Evolutionary conservation across 192 early-diverging fungal species (phyloP).

Genomic region (Linderina pennispora): DNA sequence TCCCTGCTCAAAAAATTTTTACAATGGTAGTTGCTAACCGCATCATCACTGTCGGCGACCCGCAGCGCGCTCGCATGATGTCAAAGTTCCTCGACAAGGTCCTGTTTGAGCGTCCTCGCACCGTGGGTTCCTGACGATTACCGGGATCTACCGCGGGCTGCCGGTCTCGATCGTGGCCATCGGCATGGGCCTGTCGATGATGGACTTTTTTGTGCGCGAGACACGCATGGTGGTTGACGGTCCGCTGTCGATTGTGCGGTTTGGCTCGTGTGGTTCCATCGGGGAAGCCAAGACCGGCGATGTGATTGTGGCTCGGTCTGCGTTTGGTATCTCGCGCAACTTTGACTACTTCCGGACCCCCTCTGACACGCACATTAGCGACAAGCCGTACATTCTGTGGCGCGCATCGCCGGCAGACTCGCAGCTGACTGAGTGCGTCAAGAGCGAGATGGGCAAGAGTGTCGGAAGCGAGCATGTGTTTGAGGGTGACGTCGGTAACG

Average conservation of each 20-base stretch:
- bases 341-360: conserved; percentile 61
- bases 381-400: conserved; percentile 63
- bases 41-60: conserved; percentile 85
- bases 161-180: conserved; percentile 85
- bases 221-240: conserved; percentile 71
- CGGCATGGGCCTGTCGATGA: conserved; percentile 77
- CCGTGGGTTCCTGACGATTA: conserved; percentile 82
- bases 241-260: conserved; percentile 67
- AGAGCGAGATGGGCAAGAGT: conserved; percentile 11
- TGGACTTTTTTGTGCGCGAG: conserved; percentile 91
- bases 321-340: conserved; percentile 64
- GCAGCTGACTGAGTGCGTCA: conserved; percentile 42
- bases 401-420: conserved; percentile 54
- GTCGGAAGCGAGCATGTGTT: conserved; percentile 45
- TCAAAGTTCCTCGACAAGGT: conserved; percentile 56
- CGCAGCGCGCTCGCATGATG: conserved; percentile 59
- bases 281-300: conserved; percentile 51
- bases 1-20: too few species aligned
- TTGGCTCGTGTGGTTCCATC: conserved; percentile 85
- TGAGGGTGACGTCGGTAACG: conserved; percentile 64
- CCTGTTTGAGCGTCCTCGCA: conserved; percentile 54
- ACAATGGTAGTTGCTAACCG: conserved; percentile 75
- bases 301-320: conserved; percentile 62
- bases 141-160: conserved; percentile 66
- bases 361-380: conserved; percentile 1